phyloP scores from a whole-genome alignment of 306 rosid genomes.

The Rosa persica region DNA sequence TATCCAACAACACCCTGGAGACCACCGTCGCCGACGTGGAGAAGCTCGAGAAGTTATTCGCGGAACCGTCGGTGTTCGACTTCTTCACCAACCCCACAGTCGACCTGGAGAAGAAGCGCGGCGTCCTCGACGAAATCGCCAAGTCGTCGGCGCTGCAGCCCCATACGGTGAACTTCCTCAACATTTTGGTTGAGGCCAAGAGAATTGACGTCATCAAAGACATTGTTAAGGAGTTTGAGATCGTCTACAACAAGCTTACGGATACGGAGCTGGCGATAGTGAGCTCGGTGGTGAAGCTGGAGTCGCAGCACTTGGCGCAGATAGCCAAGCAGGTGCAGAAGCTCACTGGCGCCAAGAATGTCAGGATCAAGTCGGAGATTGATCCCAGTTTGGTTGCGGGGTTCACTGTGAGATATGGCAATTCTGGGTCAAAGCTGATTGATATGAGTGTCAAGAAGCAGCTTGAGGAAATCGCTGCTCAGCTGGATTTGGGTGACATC shows the following conservation, averaged over 20 bases:
- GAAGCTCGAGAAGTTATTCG: constrained; percentile 60
- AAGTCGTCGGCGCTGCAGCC: constrained; percentile 43
- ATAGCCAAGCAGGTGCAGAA: constrained; percentile 97
- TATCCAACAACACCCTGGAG: constrained; percentile 64
- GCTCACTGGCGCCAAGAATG: constrained; percentile 76
- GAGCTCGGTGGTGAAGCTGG: constrained; percentile 86
- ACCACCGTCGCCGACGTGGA: constrained; percentile 62
- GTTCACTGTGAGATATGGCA: constrained; percentile 76
- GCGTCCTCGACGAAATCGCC: constrained; percentile 51
- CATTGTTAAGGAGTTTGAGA: constrained; percentile 62
- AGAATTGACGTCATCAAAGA: constrained; percentile 59
- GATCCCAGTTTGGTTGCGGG: constrained; percentile 85
- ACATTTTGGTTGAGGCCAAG: constrained; percentile 54
- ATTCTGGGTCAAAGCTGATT: constrained; percentile 72
- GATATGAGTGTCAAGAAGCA: constrained; percentile 95
- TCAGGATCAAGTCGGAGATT: constrained; percentile 68
- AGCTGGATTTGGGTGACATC: constrained; percentile 76
- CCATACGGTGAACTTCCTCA: constrained; percentile 66
- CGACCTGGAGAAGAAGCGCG: constrained; percentile 38
- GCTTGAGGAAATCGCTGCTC: constrained; percentile 83
- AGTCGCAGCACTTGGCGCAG: constrained; percentile 86
- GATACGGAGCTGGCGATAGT: constrained; percentile 74
- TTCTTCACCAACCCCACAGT: constrained; percentile 66
- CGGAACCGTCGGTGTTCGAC: constrained; percentile 41
- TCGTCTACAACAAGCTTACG: constrained; percentile 52